phyloP scores from a whole-genome alignment of 1,284 basidiomycete genomes.

The Dichomitus squalens region DNA sequence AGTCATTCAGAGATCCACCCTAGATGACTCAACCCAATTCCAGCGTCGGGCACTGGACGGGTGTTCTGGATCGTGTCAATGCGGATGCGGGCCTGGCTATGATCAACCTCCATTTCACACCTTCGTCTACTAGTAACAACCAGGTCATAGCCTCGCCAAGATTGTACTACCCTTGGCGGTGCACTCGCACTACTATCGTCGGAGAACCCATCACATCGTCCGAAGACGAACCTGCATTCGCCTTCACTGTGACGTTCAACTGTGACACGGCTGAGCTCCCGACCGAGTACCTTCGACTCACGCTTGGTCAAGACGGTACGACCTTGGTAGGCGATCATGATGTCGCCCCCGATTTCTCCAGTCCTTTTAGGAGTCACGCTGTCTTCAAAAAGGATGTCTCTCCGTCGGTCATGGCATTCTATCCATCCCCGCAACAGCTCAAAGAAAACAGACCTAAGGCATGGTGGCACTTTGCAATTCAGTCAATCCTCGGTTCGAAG shows the following conservation, averaged over 20 bases:
- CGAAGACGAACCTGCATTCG: neutral
- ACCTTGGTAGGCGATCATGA: slow-evolving; percentile 2
- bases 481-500: slow-evolving; percentile 15
- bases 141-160: slow-evolving; percentile 2
- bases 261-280: neutral
- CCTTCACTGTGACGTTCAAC: neutral
- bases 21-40: neutral
- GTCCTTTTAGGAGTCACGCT: neutral
- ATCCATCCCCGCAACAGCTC: slow-evolving; percentile 23
- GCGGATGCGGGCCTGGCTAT: neutral
- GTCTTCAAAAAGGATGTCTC: slow-evolving; percentile 17
- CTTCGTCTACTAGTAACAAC: neutral
- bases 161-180: neutral
- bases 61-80: neutral
- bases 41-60: slow-evolving; percentile 15
- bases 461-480: slow-evolving; percentile 30
- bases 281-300: neutral
- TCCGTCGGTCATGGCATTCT: slow-evolving; percentile 20
- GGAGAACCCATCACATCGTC: neutral
- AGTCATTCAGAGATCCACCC: neutral
- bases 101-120: neutral
- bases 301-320: slow-evolving; percentile 2
- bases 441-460: slow-evolving; percentile 18
- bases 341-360: neutral
- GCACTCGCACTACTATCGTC: slow-evolving; percentile 1